Evolutionary conservation across 1,139 yeast genomes (phyloP).

Genomic region (Yamadazyma pseudoaaseri): DNA sequence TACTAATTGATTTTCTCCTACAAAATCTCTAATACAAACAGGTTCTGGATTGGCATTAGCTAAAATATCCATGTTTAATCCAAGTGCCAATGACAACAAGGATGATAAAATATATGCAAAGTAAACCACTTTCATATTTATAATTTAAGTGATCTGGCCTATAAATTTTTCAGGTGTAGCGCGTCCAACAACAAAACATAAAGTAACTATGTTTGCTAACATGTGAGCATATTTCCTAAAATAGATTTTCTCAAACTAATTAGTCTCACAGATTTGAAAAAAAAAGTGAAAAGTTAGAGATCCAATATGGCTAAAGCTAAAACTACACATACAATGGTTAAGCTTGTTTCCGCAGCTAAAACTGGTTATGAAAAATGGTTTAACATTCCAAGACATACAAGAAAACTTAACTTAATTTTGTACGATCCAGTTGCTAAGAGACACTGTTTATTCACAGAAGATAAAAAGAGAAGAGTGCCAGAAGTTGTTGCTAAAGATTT

Average conservation of each 20-base stretch:
- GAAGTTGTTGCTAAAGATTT: constrained; percentile 62
- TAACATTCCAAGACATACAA: constrained; percentile 78
- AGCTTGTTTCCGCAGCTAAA: constrained; percentile 75
- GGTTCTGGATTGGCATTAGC: constrained; percentile 36
- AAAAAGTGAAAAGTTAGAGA: constrained; percentile 4
- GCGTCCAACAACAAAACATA: constrained; percentile 6
- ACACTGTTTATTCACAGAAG: constrained; percentile 87
- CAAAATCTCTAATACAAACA: constrained; percentile 87
- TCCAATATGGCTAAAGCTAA: constrained; percentile 41
- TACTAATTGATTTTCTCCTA: constrained; percentile 77
- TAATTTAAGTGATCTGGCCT: constrained; percentile 9
- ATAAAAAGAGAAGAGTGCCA: constrained; percentile 77
- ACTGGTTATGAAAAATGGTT: constrained; percentile 86
- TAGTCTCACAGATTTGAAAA: constrained; percentile 1
- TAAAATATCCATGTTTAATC: constrained; percentile 41
- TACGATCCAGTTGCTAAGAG: constrained; percentile 75
- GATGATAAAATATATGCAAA: constrained; percentile 14
- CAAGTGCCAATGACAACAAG: constrained; percentile 23
- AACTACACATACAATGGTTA: constrained; percentile 47
- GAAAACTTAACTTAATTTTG: constrained; percentile 74
- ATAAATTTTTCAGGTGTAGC: constrained; percentile 10
- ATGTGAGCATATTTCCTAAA: constrained; percentile 9
- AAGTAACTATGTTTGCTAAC: neutral
- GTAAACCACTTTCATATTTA: constrained; percentile 7
- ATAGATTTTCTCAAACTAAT: constrained; percentile 11